These are phyloP conservation scores for Colletotrichum karsti DNA, from an alignment of 2,329 filamentous ascomycete genomes.

Conservation along the genomic window DNA sequence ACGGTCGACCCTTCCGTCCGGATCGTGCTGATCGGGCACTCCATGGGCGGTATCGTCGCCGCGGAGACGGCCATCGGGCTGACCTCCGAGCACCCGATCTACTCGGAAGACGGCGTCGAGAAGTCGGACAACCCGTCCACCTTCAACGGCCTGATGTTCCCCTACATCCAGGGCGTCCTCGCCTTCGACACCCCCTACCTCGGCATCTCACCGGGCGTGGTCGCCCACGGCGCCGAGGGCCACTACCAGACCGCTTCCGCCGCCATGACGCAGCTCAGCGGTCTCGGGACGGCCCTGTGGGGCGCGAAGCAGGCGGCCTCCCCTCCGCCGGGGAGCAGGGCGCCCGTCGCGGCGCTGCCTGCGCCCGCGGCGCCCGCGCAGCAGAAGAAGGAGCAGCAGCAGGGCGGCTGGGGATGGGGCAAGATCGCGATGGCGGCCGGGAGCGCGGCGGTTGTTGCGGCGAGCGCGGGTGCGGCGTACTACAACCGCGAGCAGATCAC, in stretches of 20 bases:
- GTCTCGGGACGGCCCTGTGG: constrained; percentile 75
- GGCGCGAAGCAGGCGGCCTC: constrained; percentile 53
- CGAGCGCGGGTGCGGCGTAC: constrained; percentile 86
- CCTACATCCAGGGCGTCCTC: constrained; percentile 88
- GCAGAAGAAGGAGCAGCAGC: constrained; percentile 39
- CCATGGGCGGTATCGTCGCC: constrained; percentile 93
- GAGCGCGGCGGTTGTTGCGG: constrained; percentile 82
- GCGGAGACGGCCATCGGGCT: constrained; percentile 86
- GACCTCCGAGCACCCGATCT: constrained; percentile 62
- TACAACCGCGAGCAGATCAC: constrained; percentile 83
- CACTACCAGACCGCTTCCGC: constrained; percentile 81
- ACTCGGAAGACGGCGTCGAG: constrained; percentile 51
- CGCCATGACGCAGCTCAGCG: constrained; percentile 72
- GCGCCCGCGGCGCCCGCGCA: constrained; percentile 41
- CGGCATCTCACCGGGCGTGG: constrained; percentile 81
- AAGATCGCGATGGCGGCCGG: constrained; percentile 88
- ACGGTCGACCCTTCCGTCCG: constrained; percentile 87
- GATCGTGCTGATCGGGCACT: constrained; percentile 85
- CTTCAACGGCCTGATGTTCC: constrained; percentile 83
- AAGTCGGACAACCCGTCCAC: constrained; percentile 40
- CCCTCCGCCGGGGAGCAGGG: constrained; percentile 35
- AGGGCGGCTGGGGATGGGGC: constrained; percentile 78
- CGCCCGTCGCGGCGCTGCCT: constrained; percentile 44
- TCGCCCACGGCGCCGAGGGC: constrained; percentile 87
- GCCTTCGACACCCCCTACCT: constrained; percentile 96